Percentiles rank a stretch among this genome's conserved stretches.
Evolutionary conservation across 495 filamentous ascomycete species (phyloP).

Genomic region (Aspergillus taichungensis): DNA sequence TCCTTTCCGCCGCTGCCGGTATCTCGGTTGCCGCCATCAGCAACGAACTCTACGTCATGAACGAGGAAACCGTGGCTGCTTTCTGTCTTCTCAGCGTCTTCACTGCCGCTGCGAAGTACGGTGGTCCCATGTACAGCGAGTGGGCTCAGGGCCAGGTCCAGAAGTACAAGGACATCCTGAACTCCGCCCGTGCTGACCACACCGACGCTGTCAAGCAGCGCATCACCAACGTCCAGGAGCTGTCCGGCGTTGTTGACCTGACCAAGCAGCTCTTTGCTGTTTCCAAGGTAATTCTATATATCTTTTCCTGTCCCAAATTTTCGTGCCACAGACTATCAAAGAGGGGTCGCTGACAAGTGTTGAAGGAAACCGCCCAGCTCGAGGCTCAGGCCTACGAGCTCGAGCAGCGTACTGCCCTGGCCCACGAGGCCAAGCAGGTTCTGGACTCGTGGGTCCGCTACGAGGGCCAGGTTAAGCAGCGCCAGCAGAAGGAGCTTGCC

Average conservation of each 20-base stretch:
- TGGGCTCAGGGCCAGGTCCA: slow-evolving; percentile 82
- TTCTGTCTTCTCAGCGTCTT: slow-evolving; percentile 85
- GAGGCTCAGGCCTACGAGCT: slow-evolving; percentile 95
- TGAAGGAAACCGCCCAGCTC: slow-evolving; percentile 88
- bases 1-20: slow-evolving; percentile 87
- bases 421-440: slow-evolving; percentile 84
- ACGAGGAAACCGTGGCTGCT: slow-evolving; percentile 91
- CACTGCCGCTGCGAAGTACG: slow-evolving; percentile 80
- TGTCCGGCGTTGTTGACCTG: slow-evolving; percentile 86
- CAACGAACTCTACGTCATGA: slow-evolving; percentile 99
- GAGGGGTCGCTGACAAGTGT: slow-evolving; percentile 9
- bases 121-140: slow-evolving; percentile 80
- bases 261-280: slow-evolving; percentile 96
- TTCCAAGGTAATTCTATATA: slow-evolving; percentile 63
- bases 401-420: slow-evolving; percentile 86
- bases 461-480: slow-evolving; percentile 95
- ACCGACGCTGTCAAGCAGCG: slow-evolving; percentile 87
- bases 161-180: slow-evolving; percentile 88
- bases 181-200: slow-evolving; percentile 87
- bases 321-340: not conserved
- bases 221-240: slow-evolving; percentile 87
- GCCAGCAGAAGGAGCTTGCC: slow-evolving; percentile 93
- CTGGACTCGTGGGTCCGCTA: slow-evolving; percentile 98
- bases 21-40: slow-evolving; percentile 88
- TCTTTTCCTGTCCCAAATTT: not conserved